Base-by-base conservation (phyloP, 306 rosid genomes). In the Cucurbita argyrosperma region DNA sequence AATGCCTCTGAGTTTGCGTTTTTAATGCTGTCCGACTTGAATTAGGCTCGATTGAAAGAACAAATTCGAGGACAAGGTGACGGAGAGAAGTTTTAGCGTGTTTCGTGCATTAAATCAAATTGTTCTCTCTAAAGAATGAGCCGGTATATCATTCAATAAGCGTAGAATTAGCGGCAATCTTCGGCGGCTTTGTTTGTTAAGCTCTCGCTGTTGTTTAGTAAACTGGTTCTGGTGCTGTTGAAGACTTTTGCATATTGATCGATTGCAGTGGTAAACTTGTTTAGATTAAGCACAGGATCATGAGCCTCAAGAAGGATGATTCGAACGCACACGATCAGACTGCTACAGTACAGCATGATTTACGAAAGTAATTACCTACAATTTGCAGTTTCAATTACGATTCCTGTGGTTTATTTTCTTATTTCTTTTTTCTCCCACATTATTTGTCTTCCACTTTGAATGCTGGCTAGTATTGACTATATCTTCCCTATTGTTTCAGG, bases 241-340 rank as follows among this genome's bases (percentile, higher is more conserved):
- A 50, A 82, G 69, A 30, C 9, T 42, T 59, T 59, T 74, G 70
- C 70, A 21, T 53, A 53, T 76, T 77, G 75, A 76, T 79, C 66
- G 19, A 73, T 75, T 81, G 57, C 76, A 45, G 78, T 81, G 57
- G 51, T 76, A 70, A 8, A 73, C 66, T 65, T 76, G 80, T 38
- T 77, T 63, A 63, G 74, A 72, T 26, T 46, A 66, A 82, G 81
- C 71, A 18, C 61, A 66, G 45, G 86, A 86, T 58, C 87, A 95
- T 95, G 99, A 90, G 90, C 84, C 80, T 79, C 46, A 90, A 79
- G 85, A 88, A 61, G 39, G 90, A 84, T 66, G 90, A 81, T 30
- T 76, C 75, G 16, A 77, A 39, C 74, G 79, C 64, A 55, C 51
- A 76, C 78, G 86, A 82, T 75, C 86, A 84, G 71, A 76, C 76